Evolutionary conservation across 805 yeast species (phyloP).

Genomic region (Nakazawaea sp.): DNA sequence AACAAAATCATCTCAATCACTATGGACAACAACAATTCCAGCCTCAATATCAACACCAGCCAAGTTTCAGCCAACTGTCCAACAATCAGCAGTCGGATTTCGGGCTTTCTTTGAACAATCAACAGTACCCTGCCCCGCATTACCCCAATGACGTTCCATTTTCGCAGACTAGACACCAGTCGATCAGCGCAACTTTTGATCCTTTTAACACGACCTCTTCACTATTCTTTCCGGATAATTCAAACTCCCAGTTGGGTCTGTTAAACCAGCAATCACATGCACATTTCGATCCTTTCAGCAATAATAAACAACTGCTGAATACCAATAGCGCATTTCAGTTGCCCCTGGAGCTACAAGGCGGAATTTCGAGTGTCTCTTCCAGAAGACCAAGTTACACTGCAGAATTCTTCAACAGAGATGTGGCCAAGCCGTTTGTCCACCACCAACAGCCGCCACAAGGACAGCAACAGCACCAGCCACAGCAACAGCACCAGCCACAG

Average conservation of each 20-base stretch:
- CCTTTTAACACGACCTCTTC: constrained; percentile 3
- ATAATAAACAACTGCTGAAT: constrained; percentile 5
- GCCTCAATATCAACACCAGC: too few species aligned
- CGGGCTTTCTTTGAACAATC: background rate
- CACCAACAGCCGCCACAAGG: constrained; percentile 1
- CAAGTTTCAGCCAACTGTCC: too few species aligned
- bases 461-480: constrained; percentile 8
- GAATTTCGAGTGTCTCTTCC: constrained; percentile 51
- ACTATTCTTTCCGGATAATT: constrained; percentile 2
- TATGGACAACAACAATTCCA: too few species aligned
- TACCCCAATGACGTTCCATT: constrained; percentile 6
- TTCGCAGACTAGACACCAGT: constrained; percentile 9
- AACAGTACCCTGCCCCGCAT: background rate
- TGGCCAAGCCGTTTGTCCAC: background rate
- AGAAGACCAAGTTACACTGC: constrained; percentile 75
- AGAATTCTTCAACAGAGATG: constrained; percentile 40
- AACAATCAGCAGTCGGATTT: too few species aligned
- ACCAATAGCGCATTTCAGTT: constrained; percentile 29
- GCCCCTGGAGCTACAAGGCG: constrained; percentile 60
- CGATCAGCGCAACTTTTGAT: constrained; percentile 5
- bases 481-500: constrained; percentile 8
- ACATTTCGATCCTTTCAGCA: constrained; percentile 13
- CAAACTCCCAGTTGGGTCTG: too few species aligned
- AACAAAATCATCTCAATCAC: too few species aligned
- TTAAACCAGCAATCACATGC: background rate